These are phyloP conservation scores for Colletotrichum theobromicola DNA, from an alignment of 2,329 filamentous ascomycete genomes.

Conservation along the genomic window DNA sequence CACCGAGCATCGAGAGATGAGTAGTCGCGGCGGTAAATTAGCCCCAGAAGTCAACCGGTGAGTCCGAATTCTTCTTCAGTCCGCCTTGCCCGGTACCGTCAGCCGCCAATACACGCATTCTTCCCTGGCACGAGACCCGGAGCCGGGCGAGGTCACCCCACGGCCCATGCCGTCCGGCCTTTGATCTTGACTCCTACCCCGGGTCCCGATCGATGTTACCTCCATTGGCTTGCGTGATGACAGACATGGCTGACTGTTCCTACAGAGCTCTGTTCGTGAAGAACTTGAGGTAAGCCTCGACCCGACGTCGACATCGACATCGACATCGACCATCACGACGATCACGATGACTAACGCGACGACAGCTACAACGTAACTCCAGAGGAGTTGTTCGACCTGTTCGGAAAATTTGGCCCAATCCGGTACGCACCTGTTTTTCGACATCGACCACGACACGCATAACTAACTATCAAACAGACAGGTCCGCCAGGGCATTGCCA, in stretches of 20 bases:
- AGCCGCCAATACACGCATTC: constrained; percentile 1
- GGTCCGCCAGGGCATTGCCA: constrained; percentile 97
- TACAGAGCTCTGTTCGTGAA: constrained; percentile 98
- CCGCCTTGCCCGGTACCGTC: background rate
- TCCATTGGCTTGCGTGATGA: background rate
- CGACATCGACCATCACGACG: constrained; percentile 39
- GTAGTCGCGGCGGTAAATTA: constrained; percentile 95
- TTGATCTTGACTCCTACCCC: background rate
- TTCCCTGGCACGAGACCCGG: constrained; percentile 14
- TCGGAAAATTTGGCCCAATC: constrained; percentile 95
- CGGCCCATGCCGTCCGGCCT: constrained; percentile 1
- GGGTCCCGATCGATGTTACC: background rate
- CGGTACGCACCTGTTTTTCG: constrained; percentile 64
- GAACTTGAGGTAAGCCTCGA: constrained; percentile 84
- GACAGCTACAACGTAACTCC: constrained; percentile 96
- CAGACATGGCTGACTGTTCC: constrained; percentile 34
- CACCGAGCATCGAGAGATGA: constrained; percentile 76
- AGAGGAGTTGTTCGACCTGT: constrained; percentile 97
- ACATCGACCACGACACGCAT: background rate
- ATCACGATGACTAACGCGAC: background rate
- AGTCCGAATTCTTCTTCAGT: constrained; percentile 38
- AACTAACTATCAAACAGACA: constrained; percentile 64
- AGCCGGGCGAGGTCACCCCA: constrained; percentile 5
- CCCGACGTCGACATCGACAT: constrained; percentile 65
- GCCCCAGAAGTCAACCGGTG: constrained; percentile 99